Evolutionary conservation across 2,329 filamentous ascomycete genomes (phyloP), one percentile per base, ranked within the genome.

Genomic region (Magnaporthiopsis poae): DNA sequence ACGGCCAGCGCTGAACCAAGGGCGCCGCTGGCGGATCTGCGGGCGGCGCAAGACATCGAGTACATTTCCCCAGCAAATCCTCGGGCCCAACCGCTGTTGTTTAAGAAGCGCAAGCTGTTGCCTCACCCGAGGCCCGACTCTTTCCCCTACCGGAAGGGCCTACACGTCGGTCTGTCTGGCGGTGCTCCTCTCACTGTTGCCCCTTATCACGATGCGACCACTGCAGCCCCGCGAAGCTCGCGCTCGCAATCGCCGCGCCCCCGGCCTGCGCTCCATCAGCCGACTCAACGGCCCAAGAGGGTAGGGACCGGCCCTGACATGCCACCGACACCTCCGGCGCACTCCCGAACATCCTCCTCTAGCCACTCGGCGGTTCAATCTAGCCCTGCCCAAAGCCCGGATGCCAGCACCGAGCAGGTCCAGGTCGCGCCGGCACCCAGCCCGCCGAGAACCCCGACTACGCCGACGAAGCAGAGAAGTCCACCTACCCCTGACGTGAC

Each of bases 401-500:
- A 76, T 66, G 76, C 74, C 66, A 80, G 77, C 70, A 73, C 75
- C 64, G 75, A 79, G 65, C 75, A 76, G 68, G 74, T 76, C 61
- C 74, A 76, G 65, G 72, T 29, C 60, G 21, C 39, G 46, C 8
- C 46, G 21, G 46, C 46, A 25, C 46, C 46, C 35, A 61, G 64
- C 35, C 56, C 64, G n/a, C 67, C 71, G 35, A 78, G 75, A 66
- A 72, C 80, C 12, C 83, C 82, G n/a, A 79, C 80, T 66, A 90
- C 88, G 5, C 87, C 88, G 64, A 82, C 86, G 35, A 85, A 86
- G 69, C 85, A 88, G 69, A 82, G 83, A 72, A 90, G 86, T 71
- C 88, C 88, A 21, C 89, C 88, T 39, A 92, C 90, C 3, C 90
- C 90, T 46, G 90, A 92, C 76, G 84, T 89, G 62, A 92, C 90